phyloP scores from a whole-genome alignment of 108 stramenopile species.

The Pseudonitzschia delicatissima region DNA sequence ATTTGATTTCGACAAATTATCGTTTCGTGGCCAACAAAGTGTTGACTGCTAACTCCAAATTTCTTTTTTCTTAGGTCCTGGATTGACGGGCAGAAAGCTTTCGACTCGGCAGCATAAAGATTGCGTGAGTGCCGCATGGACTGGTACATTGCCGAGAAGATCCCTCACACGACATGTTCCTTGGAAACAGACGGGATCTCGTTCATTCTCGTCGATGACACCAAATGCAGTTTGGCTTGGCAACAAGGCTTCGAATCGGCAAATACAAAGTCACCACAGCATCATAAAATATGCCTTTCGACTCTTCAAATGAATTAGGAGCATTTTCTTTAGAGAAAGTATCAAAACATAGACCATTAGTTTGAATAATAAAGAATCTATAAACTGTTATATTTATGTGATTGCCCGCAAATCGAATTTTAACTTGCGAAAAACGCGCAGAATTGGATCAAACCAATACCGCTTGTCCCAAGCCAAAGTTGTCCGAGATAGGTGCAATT shows the following conservation, averaged over 20 bases:
- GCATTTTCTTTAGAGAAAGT: no score
- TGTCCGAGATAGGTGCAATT: slow-evolving; percentile 23
- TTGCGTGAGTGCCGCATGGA: slow-evolving; percentile 68
- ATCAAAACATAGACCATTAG: not conserved
- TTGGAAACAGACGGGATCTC: not conserved
- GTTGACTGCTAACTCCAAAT: no score
- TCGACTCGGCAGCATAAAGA: slow-evolving; percentile 58
- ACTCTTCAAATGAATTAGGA: not conserved
- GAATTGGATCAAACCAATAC: slow-evolving; percentile 16
- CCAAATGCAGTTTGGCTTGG: not conserved
- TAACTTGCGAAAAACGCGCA: not conserved
- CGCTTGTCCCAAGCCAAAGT: slow-evolving; percentile 24
- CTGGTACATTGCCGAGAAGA: slow-evolving; percentile 27
- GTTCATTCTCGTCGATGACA: not conserved
- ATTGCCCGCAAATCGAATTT: no score
- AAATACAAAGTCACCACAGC: not conserved
- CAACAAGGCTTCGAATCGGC: not conserved
- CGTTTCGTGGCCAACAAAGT: no score
- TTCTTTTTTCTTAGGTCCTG: slow-evolving; percentile 75
- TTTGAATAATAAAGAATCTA: no score
- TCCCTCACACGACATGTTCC: not conserved
- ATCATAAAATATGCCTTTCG: not conserved
- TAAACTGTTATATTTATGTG: no score
- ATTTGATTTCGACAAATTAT: no score
- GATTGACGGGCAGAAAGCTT: slow-evolving; percentile 53